Evolutionary conservation across 352 stramenopile species (phyloP).

Genomic region (Aphanomyces astaci): DNA sequence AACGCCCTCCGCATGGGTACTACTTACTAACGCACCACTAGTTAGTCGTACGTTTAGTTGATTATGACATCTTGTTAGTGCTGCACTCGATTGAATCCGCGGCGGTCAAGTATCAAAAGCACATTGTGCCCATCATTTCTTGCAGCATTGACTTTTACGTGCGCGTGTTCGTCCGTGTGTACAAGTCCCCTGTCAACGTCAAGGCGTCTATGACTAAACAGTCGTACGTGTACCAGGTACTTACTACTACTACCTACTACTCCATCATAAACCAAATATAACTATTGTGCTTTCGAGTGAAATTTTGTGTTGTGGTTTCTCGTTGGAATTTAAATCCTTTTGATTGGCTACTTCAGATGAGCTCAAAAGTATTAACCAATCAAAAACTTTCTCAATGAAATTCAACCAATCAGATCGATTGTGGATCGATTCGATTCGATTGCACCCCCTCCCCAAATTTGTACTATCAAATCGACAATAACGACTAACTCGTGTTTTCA

Average conservation of each 20-base stretch:
- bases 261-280: too few relatives aligned
- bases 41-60: not conserved
- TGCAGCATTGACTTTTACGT: conserved; percentile 99
- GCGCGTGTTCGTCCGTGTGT: conserved; percentile 98
- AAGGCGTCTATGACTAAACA: conserved; percentile 90
- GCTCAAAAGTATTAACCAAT: too few relatives aligned
- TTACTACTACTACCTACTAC: too few relatives aligned
- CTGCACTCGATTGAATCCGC: conserved; percentile 92
- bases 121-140: conserved; percentile 95
- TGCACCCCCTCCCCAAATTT: too few relatives aligned
- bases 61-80: conserved; percentile 70
- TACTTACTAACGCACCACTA: not conserved
- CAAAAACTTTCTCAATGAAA: too few relatives aligned
- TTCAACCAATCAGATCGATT: too few relatives aligned
- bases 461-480: not conserved
- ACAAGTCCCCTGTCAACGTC: conserved; percentile 91
- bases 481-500: not conserved
- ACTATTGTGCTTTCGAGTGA: too few relatives aligned
- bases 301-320: too few relatives aligned
- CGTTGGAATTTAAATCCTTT: too few relatives aligned
- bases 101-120: conserved; percentile 93
- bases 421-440: too few relatives aligned
- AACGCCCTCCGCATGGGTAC: conserved; percentile 79
- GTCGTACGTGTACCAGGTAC: conserved; percentile 70
- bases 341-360: too few relatives aligned